Evolutionary conservation across 345 rosid genomes (phyloP), one percentile per base, ranked within the genome.

Genomic region (Anastatica hierochuntica): DNA sequence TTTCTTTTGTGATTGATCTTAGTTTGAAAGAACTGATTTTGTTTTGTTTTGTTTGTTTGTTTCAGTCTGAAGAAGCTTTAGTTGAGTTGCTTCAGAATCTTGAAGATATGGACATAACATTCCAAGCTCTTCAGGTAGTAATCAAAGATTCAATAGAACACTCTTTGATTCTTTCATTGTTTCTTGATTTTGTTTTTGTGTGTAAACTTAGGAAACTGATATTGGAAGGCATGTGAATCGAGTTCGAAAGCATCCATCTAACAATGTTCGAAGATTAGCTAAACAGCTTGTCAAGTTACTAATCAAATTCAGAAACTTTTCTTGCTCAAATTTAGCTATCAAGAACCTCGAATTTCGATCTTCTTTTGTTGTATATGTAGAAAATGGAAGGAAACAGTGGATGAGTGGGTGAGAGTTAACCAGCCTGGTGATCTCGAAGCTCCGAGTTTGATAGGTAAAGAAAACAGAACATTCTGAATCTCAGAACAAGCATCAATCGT

Each of bases 81-180:
- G 78, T 88, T 54, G 89, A 83, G 69, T 68, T 94, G 79, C 99
- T 94, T 72, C 99, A 88, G 74, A 79, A 76, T 71, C 79, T 94
- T 58, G 90, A 90, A 1, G 95, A 88, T 44, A 94, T 85, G 97
- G 97, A 94, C 63, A 82, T 94, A 18, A 94, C 97, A 46, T 94
- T 85, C 58, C 77, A 82, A 69, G 94, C 97, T 53, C 94, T 94
- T 41, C 66, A 88, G 95, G 95, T 88, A 40, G 8, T 55, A 20
- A 14, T 56, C 50, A n/a, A 56, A 41, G 12, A 20, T 3, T 13
- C 16, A 2, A 48, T 11, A 34, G 18, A 34, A 45, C 23, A 27
- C 61, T 55, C 36, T 46, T 29, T 41, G 35, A 16, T 26, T 48
- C 26, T 29, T 48, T 62, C 46, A 15, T 39, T 2, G 29, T 10